phyloP scores from a whole-genome alignment of 1,284 basidiomycete species.

The Ceratobasidium sp. region DNA sequence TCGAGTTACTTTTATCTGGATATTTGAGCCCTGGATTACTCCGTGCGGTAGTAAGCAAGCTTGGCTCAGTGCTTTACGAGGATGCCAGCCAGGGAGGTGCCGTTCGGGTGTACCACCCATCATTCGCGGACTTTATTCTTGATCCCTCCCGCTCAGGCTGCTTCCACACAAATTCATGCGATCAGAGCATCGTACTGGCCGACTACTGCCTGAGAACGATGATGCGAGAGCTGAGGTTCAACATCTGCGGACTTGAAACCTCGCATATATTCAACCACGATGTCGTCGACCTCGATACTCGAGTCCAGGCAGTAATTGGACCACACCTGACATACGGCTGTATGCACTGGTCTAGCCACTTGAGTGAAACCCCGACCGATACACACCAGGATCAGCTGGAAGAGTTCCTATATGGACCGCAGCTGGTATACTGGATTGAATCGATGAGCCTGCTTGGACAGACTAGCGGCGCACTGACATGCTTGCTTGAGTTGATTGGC shows the following conservation, averaged over 20 bases:
- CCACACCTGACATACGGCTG: constrained; percentile 18
- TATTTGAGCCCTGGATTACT: neutral
- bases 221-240: neutral
- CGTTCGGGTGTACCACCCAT: constrained; percentile 31
- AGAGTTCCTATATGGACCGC: neutral
- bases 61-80: constrained; percentile 19
- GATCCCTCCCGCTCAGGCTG: constrained; percentile 1
- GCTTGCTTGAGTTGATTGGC: neutral
- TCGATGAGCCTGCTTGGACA: constrained; percentile 22
- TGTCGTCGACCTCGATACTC: neutral
- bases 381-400: neutral
- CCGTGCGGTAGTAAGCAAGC: neutral
- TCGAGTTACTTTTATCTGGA: neutral
- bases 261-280: constrained; percentile 1
- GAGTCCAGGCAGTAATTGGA: neutral
- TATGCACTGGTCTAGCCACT: constrained; percentile 15
- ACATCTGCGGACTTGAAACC: constrained; percentile 24
- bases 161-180: neutral
- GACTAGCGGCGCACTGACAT: neutral
- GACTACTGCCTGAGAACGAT: constrained; percentile 5
- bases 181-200: constrained; percentile 8
- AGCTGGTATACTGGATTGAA: constrained; percentile 39
- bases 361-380: neutral
- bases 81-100: neutral
- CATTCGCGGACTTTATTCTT: constrained; percentile 9